These are phyloP conservation scores for Argentina anserina DNA, from an alignment of 306 rosid genomes.

Conservation along the genomic window DNA sequence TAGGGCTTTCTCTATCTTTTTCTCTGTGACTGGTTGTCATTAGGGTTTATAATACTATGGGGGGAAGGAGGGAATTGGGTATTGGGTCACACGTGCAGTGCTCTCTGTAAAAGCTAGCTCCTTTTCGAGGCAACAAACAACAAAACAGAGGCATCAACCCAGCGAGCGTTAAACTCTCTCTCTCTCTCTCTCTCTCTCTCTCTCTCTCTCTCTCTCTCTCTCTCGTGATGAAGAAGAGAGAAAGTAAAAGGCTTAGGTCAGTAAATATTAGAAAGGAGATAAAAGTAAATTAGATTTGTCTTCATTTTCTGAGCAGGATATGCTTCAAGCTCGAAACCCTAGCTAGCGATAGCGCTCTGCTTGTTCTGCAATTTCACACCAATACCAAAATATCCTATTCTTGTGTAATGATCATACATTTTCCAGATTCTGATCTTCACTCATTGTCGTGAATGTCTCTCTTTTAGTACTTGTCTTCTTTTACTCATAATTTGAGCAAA, in stretches of 20 bases:
- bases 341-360: slow-evolving; percentile 36
- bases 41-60: slow-evolving; percentile 47
- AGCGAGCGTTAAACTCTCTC: slow-evolving; percentile 34
- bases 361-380: background rate
- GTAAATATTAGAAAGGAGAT: slow-evolving; percentile 17
- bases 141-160: slow-evolving; percentile 41
- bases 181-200: slow-evolving; percentile 9
- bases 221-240: slow-evolving; percentile 35
- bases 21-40: slow-evolving; percentile 37
- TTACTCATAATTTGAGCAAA: background rate
- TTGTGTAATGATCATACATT: background rate
- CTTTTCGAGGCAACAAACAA: slow-evolving; percentile 88
- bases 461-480: background rate
- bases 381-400: background rate
- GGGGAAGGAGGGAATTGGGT: slow-evolving; percentile 48
- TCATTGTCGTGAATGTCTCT: background rate
- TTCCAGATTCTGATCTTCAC: background rate
- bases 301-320: slow-evolving; percentile 46
- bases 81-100: slow-evolving; percentile 87
- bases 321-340: slow-evolving; percentile 64
- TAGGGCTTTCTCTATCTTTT: slow-evolving; percentile 26
- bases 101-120: slow-evolving; percentile 55
- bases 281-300: slow-evolving; percentile 34
- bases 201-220: slow-evolving; percentile 20
- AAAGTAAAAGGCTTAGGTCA: background rate